Conservation (phyloP, 2,329 filamentous ascomycete genomes). For the Alternaria triticimaculans region DNA sequence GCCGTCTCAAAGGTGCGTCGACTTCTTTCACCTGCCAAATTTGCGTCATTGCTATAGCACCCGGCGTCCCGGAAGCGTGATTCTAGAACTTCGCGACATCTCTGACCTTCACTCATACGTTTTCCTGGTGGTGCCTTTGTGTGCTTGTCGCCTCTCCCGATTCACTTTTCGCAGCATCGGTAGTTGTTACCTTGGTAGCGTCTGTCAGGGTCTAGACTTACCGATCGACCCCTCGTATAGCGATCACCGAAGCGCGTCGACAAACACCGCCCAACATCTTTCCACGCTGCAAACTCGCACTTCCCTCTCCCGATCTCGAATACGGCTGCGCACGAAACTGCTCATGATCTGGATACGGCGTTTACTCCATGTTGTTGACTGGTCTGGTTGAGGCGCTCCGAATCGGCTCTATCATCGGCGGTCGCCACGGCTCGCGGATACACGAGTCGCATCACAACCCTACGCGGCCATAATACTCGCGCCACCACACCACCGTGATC, state of each 20-base stretch:
- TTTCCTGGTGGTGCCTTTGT: slow-evolving; percentile 4
- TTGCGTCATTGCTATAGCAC: slow-evolving; percentile 23
- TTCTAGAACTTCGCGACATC: slow-evolving; percentile 25
- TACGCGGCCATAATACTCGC: neutral
- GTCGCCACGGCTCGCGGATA: neutral
- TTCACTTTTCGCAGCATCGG: neutral
- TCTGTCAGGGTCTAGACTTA: slow-evolving; percentile 22
- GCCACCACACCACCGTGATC: slow-evolving; percentile 10
- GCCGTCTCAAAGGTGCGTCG: slow-evolving; percentile 1
- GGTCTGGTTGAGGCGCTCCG: slow-evolving; percentile 4
- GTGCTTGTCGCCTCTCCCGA: neutral
- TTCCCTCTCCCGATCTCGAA: neutral
- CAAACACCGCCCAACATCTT: slow-evolving; percentile 12
- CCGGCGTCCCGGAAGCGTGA: slow-evolving; percentile 8
- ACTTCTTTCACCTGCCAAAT: slow-evolving; percentile 6
- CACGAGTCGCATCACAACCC: neutral
- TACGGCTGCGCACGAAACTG: neutral
- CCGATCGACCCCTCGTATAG: slow-evolving; percentile 23
- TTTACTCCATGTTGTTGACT: slow-evolving; percentile 2
- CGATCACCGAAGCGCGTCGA: slow-evolving; percentile 15
- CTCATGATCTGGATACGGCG: slow-evolving; percentile 1
- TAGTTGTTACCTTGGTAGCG: neutral
- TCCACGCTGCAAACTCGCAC: neutral
- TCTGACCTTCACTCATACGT: slow-evolving; percentile 2
- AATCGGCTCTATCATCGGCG: neutral